Evolutionary conservation across 1,284 basidiomycete species (phyloP), one percentile per base, ranked within the genome.

Genomic region (Ustilago curta): DNA sequence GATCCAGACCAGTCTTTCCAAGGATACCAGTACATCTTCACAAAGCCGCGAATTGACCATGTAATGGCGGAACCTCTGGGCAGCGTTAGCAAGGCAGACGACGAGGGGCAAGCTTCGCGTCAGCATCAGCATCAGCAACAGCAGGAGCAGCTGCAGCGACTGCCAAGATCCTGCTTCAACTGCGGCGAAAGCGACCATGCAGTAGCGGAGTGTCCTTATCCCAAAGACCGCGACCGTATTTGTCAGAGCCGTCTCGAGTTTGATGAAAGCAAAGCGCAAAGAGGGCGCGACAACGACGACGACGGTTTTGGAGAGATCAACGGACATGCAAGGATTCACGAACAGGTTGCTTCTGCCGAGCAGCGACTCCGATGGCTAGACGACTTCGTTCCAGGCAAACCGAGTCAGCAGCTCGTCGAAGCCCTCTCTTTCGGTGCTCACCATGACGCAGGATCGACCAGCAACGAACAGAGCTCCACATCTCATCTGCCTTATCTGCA

Each of bases 1-100:
- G 69, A 71, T 48, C 69, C 69, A 4, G 69, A 71, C 3, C 63
- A 71, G 48, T 71, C 69, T 7, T 61, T 71, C 37, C 63, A 71
- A 23, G 69, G 59, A 2, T 67, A 66, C 31, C 32, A 40, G 21
- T 45, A 71, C 35, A 23, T 60, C 25, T 68, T 68, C 25, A 45
- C 49, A 14, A 40, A 55, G 43, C 49, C 65, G 2, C 19, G n/a
- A 9, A 27, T 7, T 11, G 54, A 54, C 32, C 29, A 37, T 19
- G 40, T 6, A 19, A 19, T 16, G n/a, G 8, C 18, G n/a, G 47
- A 48, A 12, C 47, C 47, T 5, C 47, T 48, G 2, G 47, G 47
- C 18, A 48, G 47, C 19, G 3, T 11, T 18, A 11, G 18, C 5
- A 48, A 31, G 2, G 8, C 19, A 27, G 29, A 48, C 8, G 9